Conservation (phyloP, 305 asterid genomes). For the Plantago rigida region DNA sequence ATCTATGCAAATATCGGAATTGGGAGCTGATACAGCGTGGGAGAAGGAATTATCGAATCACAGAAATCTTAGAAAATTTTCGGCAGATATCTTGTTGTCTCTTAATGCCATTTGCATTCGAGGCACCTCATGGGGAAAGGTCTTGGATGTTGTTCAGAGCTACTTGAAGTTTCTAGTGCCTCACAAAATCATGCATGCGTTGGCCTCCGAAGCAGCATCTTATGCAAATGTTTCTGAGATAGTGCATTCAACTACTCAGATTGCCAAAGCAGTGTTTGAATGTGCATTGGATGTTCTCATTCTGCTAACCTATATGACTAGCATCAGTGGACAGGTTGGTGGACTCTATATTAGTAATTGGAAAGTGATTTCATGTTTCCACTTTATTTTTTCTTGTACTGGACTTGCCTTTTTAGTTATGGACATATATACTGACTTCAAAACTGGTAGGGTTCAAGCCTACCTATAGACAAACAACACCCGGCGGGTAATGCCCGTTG, state of each 20-base stretch:
- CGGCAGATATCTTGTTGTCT: conserved; percentile 61
- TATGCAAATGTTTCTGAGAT: conserved; percentile 42
- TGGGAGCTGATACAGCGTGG: conserved; percentile 74
- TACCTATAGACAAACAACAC: too few relatives aligned
- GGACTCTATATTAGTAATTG: conserved; percentile 3
- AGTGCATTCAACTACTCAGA: conserved; percentile 80
- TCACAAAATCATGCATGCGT: conserved; percentile 47
- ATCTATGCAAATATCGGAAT: conserved; percentile 54
- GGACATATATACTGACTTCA: too few relatives aligned
- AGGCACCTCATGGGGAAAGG: conserved; percentile 72
- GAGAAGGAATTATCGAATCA: conserved; percentile 67
- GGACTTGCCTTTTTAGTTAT: too few relatives aligned
- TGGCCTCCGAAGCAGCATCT: conserved; percentile 38
- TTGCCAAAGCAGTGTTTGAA: conserved; percentile 83
- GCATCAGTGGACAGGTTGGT: conserved; percentile 89
- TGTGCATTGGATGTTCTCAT: conserved; percentile 68
- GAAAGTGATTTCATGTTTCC: background rate
- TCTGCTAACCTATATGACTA: conserved; percentile 77
- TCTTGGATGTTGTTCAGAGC: conserved; percentile 62
- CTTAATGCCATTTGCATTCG: conserved; percentile 56
- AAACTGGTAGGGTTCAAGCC: too few relatives aligned
- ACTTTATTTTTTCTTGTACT: too few relatives aligned
- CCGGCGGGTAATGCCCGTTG: too few relatives aligned
- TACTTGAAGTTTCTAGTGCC: conserved; percentile 77
- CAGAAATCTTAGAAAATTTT: conserved; percentile 74